Evolutionary conservation across 2,329 filamentous ascomycete species (phyloP).

Genomic region (Fusarium sp.): DNA sequence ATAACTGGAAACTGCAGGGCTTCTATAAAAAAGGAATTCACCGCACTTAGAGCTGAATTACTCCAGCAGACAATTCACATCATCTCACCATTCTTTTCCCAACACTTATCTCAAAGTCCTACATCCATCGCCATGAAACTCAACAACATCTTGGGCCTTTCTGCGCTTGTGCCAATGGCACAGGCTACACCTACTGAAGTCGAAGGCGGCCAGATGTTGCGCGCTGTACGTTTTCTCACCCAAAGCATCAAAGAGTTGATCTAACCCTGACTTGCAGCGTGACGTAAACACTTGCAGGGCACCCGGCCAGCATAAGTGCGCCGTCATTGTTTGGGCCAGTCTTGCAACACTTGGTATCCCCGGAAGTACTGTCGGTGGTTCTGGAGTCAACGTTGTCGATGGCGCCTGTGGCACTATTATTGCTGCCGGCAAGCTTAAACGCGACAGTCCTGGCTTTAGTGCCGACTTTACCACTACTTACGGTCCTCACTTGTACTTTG

Average conservation of each 20-base stretch:
- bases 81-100: neutral
- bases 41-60: neutral
- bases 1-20: accelerated
- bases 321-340: neutral
- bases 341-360: neutral
- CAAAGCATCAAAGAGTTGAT: neutral
- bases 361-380: neutral
- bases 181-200: neutral
- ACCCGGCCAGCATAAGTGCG: neutral
- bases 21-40: neutral
- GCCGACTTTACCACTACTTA: neutral
- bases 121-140: neutral
- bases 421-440: neutral
- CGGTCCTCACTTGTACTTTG: neutral
- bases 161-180: neutral
- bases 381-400: neutral
- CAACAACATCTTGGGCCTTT: neutral
- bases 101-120: neutral
- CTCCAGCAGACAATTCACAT: neutral
- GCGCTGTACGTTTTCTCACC: neutral
- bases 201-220: neutral
- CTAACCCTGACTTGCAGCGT: neutral
- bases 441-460: neutral
- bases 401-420: neutral
- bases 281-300: neutral